Evolutionary conservation across 371 early-diverging fungal genomes (phyloP).

Genomic region (Mucor irregularis): DNA sequence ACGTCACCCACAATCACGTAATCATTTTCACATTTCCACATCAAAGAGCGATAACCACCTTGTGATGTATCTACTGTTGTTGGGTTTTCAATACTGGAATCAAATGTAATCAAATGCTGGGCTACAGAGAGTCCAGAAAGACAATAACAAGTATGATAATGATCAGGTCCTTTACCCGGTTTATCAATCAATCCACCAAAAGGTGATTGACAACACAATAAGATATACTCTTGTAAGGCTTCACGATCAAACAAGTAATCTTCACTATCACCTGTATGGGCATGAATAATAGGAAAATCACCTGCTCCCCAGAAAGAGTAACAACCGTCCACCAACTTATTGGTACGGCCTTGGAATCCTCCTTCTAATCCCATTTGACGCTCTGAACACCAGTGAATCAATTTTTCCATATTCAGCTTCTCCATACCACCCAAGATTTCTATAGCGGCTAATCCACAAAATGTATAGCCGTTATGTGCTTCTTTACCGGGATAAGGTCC

Average conservation of each 20-base stretch:
- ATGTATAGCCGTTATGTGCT: constrained; percentile 98
- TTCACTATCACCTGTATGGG: constrained; percentile 13
- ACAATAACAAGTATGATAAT: constrained; percentile 96
- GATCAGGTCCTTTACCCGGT: constrained; percentile 84
- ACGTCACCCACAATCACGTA: constrained; percentile 51
- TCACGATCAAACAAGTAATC: constrained; percentile 65
- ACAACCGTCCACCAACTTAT: constrained; percentile 98
- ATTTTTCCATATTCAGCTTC: constrained; percentile 56
- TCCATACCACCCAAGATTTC: constrained; percentile 71
- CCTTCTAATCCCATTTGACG: constrained; percentile 92
- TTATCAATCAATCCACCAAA: constrained; percentile 91
- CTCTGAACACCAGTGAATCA: constrained; percentile 72
- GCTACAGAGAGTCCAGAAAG: constrained; percentile 82
- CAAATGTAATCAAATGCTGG: constrained; percentile 50
- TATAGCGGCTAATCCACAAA: constrained; percentile 92
- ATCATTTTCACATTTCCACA: constrained; percentile 43
- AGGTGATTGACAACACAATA: constrained; percentile 82
- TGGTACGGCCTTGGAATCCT: constrained; percentile 95
- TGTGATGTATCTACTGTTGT: background rate
- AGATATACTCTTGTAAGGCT: constrained; percentile 83
- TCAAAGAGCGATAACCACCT: constrained; percentile 36
- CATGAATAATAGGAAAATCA: constrained; percentile 74
- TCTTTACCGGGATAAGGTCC: constrained; percentile 88
- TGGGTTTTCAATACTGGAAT: constrained; percentile 1
- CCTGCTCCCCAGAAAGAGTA: constrained; percentile 98